These are phyloP conservation scores for Debaryomyces castellii DNA, from an alignment of 805 yeast genomes.

Conservation along the genomic window DNA sequence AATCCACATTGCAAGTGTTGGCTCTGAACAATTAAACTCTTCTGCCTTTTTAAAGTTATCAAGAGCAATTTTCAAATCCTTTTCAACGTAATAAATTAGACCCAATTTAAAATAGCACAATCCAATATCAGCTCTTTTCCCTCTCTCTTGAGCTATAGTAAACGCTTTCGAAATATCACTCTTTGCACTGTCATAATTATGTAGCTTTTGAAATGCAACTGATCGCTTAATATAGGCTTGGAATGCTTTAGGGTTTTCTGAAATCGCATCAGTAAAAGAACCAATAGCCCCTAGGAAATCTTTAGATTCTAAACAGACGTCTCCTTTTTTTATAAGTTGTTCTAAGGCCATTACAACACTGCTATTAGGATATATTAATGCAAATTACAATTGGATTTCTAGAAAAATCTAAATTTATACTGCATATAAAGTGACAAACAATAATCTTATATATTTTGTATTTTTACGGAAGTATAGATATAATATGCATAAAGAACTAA, in stretches of 20 bases:
- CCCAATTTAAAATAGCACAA: slow-evolving; percentile 50
- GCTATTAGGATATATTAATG: not conserved
- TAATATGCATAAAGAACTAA: not conserved
- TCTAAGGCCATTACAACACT: slow-evolving; percentile 36
- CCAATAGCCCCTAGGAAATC: slow-evolving; percentile 47
- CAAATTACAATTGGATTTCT: not conserved
- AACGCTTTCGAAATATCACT: slow-evolving; percentile 47
- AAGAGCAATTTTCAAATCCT: slow-evolving; percentile 41
- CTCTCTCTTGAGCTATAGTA: slow-evolving; percentile 43
- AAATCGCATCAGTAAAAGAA: slow-evolving; percentile 37
- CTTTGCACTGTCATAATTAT: slow-evolving; percentile 48
- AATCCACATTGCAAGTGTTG: slow-evolving; percentile 49
- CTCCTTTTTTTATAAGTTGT: slow-evolving; percentile 35
- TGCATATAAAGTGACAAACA: not conserved
- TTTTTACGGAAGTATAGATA: not conserved
- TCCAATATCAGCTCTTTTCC: slow-evolving; percentile 47
- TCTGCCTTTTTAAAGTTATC: slow-evolving; percentile 42
- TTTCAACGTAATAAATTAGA: slow-evolving; percentile 43
- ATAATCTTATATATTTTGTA: not conserved
- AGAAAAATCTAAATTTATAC: not conserved
- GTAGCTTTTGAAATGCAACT: slow-evolving; percentile 46
- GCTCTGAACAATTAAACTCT: slow-evolving; percentile 42
- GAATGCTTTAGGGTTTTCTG: slow-evolving; percentile 44
- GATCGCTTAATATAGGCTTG: slow-evolving; percentile 50
- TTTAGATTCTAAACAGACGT: slow-evolving; percentile 22